Evolutionary conservation across 345 rosid genomes (phyloP).

Genomic region (Hypericum androsaemum): DNA sequence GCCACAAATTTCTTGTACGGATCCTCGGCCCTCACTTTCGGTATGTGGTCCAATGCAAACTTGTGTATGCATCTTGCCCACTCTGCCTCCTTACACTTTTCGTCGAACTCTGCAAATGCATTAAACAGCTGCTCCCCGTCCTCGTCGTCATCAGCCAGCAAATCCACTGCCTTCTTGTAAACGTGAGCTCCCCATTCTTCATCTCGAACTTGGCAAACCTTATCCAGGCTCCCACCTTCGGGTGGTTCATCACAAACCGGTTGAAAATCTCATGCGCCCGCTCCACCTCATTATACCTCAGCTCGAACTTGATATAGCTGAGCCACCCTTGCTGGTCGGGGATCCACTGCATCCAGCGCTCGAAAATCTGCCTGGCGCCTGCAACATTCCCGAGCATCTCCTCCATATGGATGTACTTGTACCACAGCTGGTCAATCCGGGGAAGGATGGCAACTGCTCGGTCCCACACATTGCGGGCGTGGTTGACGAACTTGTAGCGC

Average conservation of each 20-base stretch:
- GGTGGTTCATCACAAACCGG: conserved; percentile 64
- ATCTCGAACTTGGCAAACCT: conserved; percentile 73
- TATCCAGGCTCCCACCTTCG: conserved; percentile 58
- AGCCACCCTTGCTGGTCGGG: conserved; percentile 83
- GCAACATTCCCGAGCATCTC: conserved; percentile 73
- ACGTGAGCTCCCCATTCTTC: conserved; percentile 73
- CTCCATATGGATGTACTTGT: conserved; percentile 91
- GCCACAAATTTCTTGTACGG: conserved; percentile 66
- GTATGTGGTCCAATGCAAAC: conserved; percentile 76
- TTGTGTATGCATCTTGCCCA: conserved; percentile 72
- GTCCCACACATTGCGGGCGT: conserved; percentile 36
- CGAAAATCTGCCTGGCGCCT: conserved; percentile 69
- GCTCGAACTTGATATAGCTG: neutral
- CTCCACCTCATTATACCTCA: neutral
- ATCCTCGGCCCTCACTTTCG: conserved; percentile 80
- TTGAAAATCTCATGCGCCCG: conserved; percentile 17
- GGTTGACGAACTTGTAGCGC: neutral
- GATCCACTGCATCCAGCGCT: conserved; percentile 81
- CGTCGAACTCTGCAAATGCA: conserved; percentile 86
- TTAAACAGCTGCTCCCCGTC: conserved; percentile 71
- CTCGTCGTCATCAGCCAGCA: conserved; percentile 70
- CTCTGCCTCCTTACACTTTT: conserved; percentile 64
- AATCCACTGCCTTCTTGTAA: conserved; percentile 71
- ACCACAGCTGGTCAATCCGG: conserved; percentile 83
- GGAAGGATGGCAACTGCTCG: conserved; percentile 69